Evolutionary conservation across 257 asterid genomes (phyloP).

Genomic region (Dorcoceras hygrometricum): DNA sequence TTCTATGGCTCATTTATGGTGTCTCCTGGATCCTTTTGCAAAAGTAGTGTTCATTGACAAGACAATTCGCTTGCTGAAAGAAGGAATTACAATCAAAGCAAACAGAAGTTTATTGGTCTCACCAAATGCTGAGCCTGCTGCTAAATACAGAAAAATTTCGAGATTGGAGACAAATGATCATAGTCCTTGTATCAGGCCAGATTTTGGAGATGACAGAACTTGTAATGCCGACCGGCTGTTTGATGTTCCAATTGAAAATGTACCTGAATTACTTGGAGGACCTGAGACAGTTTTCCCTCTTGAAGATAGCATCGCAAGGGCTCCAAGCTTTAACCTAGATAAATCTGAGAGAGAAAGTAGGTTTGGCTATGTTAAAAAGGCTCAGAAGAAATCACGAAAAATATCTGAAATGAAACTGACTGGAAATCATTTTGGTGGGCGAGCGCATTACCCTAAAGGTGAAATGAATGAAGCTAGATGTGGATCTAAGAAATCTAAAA

Average conservation of each 20-base stretch:
- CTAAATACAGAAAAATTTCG: conserved; percentile 47
- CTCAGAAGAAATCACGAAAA: conserved; percentile 61
- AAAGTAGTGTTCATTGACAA: conserved; percentile 82
- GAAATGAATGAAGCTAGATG: conserved; percentile 28
- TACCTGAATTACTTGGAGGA: conserved; percentile 36
- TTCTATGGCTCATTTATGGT: conserved; percentile 77
- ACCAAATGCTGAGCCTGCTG: conserved; percentile 43
- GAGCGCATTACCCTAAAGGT: conserved; percentile 8
- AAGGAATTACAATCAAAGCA: conserved; percentile 66
- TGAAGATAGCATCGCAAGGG: conserved; percentile 49
- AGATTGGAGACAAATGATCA: conserved; percentile 35
- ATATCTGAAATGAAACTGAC: conserved; percentile 57
- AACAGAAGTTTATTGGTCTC: conserved; percentile 54
- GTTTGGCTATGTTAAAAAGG: conserved; percentile 35
- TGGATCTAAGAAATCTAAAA: conserved; percentile 48
- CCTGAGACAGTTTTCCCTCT: conserved; percentile 33
- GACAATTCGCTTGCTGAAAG: conserved; percentile 70
- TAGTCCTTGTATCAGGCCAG: conserved; percentile 31
- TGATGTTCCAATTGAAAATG: conserved; percentile 65
- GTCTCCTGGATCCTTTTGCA: conserved; percentile 92
- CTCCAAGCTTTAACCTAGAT: conserved; percentile 38
- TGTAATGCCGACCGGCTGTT: conserved; percentile 39
- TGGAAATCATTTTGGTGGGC: conserved; percentile 29
- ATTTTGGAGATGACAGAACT: conserved; percentile 43
- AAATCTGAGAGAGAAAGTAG: conserved; percentile 40